Percentiles rank a stretch among this genome's conserved stretches.
Conservation (phyloP, 2,329 filamentous ascomycete genomes). For the Claviceps sp. region DNA sequence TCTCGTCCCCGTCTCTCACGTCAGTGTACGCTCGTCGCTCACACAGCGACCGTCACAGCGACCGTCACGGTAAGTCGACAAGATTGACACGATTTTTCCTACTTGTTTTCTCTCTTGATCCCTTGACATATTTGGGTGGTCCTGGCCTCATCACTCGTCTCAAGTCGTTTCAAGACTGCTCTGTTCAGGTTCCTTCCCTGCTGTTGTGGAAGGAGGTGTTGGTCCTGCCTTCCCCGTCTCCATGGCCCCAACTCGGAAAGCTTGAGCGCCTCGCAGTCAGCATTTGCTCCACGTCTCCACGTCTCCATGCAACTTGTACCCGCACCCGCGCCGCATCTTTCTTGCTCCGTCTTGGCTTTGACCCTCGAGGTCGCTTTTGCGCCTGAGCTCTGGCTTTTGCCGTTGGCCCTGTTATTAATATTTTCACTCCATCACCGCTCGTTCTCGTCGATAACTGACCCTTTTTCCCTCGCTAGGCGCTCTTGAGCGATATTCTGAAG, state of each 20-base stretch:
- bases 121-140: neutral
- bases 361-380: neutral
- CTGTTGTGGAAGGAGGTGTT: too few relatives aligned
- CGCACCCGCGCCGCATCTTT: conserved; percentile 4
- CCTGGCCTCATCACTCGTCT: conserved; percentile 1
- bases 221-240: neutral
- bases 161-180: too few relatives aligned
- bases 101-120: neutral
- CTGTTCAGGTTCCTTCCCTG: too few relatives aligned
- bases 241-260: neutral
- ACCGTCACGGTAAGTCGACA: conserved; percentile 18
- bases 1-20: neutral
- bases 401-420: neutral
- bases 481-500: conserved; percentile 24
- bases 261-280: neutral
- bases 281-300: neutral
- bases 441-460: conserved; percentile 10
- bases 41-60: neutral
- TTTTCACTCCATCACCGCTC: conserved; percentile 3
- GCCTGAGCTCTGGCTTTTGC: conserved; percentile 9
- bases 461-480: conserved; percentile 16
- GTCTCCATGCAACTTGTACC: conserved; percentile 3
- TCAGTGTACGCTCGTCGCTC: neutral
- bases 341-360: conserved; percentile 1
- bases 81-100: conserved; percentile 4